Conservation (phyloP, 352 stramenopile genomes). For the Aphanomyces euteiches region DNA sequence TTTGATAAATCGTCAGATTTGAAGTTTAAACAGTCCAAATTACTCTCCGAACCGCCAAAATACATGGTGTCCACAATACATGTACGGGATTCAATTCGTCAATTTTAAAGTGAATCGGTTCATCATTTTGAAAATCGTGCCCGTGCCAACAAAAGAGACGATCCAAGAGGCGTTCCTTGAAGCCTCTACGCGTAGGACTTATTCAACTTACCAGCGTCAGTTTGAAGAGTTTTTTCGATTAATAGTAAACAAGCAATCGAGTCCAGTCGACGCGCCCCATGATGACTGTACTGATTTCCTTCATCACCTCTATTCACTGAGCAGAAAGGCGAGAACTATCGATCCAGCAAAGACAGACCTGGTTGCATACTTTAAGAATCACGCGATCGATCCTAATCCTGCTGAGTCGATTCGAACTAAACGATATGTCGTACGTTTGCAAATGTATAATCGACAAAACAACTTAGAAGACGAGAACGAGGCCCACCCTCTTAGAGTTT, state of each 20-base stretch:
- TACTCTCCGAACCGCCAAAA: too few species aligned
- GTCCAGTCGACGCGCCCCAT: constrained; percentile 1
- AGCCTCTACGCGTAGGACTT: constrained; percentile 12
- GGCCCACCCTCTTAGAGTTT: neutral
- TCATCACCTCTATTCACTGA: constrained; percentile 12
- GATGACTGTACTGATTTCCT: constrained; percentile 15
- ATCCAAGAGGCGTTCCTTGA: constrained; percentile 14
- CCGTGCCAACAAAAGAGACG: neutral
- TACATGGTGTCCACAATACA: too few species aligned
- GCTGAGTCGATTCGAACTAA: neutral
- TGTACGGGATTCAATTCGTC: constrained; percentile 12
- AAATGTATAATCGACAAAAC: constrained; percentile 20
- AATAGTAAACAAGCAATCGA: constrained; percentile 1
- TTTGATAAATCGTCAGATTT: too few species aligned
- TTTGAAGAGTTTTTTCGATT: constrained; percentile 17
- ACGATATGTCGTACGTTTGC: constrained; percentile 1
- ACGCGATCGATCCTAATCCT: neutral
- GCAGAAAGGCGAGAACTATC: constrained; percentile 12
- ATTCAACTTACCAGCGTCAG: constrained; percentile 17
- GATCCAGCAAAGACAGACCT: too few species aligned
- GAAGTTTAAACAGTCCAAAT: too few species aligned
- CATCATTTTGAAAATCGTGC: neutral
- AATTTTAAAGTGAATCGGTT: neutral
- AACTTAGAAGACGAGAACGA: constrained; percentile 14
- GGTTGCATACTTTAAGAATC: constrained; percentile 9